These are phyloP conservation scores for Fraxinus nigra DNA, from an alignment of 305 asterid genomes.

Conservation along the genomic window DNA sequence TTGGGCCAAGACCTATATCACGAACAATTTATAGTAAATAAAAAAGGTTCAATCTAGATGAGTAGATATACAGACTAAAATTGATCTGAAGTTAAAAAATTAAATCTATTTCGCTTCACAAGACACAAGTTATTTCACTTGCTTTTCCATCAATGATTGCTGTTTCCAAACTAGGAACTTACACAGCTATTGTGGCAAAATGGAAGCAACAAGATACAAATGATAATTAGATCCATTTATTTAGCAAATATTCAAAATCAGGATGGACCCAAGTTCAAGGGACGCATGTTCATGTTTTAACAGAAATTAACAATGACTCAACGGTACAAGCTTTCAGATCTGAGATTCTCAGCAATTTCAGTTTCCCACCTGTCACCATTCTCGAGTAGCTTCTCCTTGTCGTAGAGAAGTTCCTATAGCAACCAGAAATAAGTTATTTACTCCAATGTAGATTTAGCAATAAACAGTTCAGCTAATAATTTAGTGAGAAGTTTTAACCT, in stretches of 20 bases:
- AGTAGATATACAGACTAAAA: background rate
- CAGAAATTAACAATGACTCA: constrained; percentile 16
- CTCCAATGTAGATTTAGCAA: background rate
- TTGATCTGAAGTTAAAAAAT: background rate
- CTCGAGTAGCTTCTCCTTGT: constrained; percentile 91
- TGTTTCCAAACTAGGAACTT: background rate
- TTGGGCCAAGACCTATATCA: background rate
- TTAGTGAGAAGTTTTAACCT: constrained; percentile 43
- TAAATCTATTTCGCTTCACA: background rate
- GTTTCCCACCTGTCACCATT: constrained; percentile 96
- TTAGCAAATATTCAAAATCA: background rate
- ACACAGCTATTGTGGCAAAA: background rate
- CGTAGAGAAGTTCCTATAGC: constrained; percentile 67
- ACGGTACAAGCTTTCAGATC: constrained; percentile 88
- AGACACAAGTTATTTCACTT: background rate
- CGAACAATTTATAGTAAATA: background rate
- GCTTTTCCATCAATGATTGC: background rate
- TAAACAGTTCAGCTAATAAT: background rate
- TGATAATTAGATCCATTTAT: background rate
- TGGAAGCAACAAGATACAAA: background rate
- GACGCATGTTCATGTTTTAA: background rate
- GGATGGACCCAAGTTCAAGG: background rate
- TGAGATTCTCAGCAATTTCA: constrained; percentile 91
- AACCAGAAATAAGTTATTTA: constrained; percentile 1
- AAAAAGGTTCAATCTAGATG: background rate